Conservation (phyloP, 495 filamentous ascomycete species). For the Podospora fimiseda region DNA sequence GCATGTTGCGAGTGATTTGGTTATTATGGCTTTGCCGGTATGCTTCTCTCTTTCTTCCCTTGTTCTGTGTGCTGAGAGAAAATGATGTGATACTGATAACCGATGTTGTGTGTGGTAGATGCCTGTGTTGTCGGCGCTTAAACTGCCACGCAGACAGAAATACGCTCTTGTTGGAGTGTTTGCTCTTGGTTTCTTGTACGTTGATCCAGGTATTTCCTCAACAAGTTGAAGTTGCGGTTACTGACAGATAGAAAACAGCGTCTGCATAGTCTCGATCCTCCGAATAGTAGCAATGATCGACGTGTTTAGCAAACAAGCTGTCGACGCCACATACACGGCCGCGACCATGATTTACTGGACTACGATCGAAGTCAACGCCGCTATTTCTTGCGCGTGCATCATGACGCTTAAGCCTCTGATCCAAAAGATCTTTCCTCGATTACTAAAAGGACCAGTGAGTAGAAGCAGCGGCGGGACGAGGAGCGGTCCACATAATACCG, state of each 20-base stretch:
- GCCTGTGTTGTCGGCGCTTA: constrained; percentile 21
- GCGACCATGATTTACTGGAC: constrained; percentile 27
- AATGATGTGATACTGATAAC: no score
- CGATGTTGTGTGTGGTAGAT: no score
- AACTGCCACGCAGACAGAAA: constrained; percentile 23
- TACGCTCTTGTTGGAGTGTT: constrained; percentile 25
- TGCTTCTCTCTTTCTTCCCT: background rate
- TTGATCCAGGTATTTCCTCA: no score
- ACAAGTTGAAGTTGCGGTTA: no score
- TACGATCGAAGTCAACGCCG: constrained; percentile 23
- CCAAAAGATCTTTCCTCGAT: constrained; percentile 18
- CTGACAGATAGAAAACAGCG: constrained; percentile 10
- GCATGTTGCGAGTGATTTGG: constrained; percentile 19
- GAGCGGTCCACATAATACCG: no score
- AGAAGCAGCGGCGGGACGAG: no score
- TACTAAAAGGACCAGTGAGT: constrained; percentile 11
- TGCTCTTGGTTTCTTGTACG: constrained; percentile 26
- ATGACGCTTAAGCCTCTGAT: constrained; percentile 30
- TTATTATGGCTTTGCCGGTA: constrained; percentile 26
- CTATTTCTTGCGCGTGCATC: constrained; percentile 25
- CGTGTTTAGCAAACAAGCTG: background rate
- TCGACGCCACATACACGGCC: constrained; percentile 21
- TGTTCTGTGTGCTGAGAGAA: background rate
- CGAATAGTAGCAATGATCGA: constrained; percentile 22
- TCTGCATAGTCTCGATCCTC: constrained; percentile 25